A percentile compares a stretch with the other conserved stretches of the same genome.
phyloP scores from a whole-genome alignment of 306 rosid genomes.

The Carpinus viminea region DNA sequence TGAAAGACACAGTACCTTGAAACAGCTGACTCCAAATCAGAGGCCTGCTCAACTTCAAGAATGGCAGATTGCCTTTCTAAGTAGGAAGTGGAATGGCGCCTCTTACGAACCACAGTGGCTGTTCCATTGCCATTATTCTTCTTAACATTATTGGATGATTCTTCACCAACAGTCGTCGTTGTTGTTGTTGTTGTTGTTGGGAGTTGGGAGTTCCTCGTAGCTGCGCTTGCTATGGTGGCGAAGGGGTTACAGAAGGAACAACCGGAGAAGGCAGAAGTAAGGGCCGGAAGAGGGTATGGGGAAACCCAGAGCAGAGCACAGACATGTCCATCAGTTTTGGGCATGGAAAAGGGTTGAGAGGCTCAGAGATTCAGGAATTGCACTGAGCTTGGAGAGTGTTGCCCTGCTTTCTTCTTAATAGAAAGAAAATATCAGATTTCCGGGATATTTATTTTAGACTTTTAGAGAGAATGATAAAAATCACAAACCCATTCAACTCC shows the following conservation, averaged over 20 bases:
- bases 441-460: too few relatives aligned
- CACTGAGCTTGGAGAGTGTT: neutral
- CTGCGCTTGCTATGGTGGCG: constrained; percentile 10
- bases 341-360: neutral
- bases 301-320: constrained; percentile 29
- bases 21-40: constrained; percentile 58
- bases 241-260: constrained; percentile 8
- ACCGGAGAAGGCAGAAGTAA: constrained; percentile 24
- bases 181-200: constrained; percentile 6
- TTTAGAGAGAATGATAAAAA: too few relatives aligned
- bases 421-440: too few relatives aligned
- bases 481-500: too few relatives aligned
- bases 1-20: constrained; percentile 43
- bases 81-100: constrained; percentile 39
- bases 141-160: neutral
- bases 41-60: constrained; percentile 50
- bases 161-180: neutral
- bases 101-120: constrained; percentile 22
- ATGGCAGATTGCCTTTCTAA: constrained; percentile 50
- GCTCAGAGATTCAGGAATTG: neutral
- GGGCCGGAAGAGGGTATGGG: constrained; percentile 16
- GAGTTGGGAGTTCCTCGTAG: constrained; percentile 12
- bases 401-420: too few relatives aligned
- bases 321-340: constrained; percentile 43
- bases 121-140: neutral